A percentile compares a stretch with the other conserved stretches of the same genome.
Evolutionary conservation across 78 protist species (phyloP).

Genomic region (Dictyostelium firmibasis): DNA sequence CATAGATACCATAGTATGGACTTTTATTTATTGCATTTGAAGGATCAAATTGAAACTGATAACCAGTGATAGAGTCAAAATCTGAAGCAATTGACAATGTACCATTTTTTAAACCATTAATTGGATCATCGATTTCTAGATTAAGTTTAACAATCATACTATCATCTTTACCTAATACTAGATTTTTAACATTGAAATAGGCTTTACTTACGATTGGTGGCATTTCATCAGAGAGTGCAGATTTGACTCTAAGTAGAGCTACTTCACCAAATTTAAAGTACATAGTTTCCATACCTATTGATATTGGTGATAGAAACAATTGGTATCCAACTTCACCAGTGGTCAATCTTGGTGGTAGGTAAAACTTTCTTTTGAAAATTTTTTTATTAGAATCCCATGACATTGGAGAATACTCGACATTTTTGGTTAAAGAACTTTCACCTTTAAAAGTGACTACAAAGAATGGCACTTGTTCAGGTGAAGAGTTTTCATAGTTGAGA

Average conservation of each 20-base stretch:
- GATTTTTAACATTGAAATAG: background rate
- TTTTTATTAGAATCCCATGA: background rate
- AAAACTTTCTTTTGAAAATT: background rate
- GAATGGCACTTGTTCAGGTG: background rate
- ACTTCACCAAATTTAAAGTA: background rate
- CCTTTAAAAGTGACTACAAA: background rate
- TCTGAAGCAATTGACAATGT: background rate
- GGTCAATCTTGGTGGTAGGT: background rate
- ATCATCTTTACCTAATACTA: background rate
- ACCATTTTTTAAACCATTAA: background rate
- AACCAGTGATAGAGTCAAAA: background rate
- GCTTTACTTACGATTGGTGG: background rate
- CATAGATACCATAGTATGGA: background rate
- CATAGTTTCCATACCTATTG: background rate
- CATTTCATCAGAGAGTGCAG: background rate
- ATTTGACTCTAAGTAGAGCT: background rate
- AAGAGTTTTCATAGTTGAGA: background rate
- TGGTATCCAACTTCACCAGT: background rate
- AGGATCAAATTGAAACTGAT: background rate
- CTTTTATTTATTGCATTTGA: background rate
- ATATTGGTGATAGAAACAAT: background rate
- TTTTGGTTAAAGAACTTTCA: background rate
- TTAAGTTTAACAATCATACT: background rate
- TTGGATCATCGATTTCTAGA: background rate
- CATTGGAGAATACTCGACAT: background rate